Conservation (phyloP, 1,139 yeast species). For the Yamadazyma atlantica region DNA sequence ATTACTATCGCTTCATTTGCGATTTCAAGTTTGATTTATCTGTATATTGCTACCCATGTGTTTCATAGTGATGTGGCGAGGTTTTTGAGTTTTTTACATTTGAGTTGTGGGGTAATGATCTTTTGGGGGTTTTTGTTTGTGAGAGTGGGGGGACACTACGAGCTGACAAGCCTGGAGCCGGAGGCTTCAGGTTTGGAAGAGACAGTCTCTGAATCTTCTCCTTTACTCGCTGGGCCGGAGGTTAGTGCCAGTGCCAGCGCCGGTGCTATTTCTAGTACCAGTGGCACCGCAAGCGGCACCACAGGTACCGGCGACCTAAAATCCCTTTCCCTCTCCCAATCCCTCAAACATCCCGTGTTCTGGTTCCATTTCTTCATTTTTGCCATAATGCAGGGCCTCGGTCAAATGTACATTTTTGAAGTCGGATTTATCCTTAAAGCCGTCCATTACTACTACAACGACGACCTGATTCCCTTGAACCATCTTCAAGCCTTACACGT, state of each 20-base stretch:
- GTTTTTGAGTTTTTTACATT: constrained; percentile 25
- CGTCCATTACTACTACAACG: constrained; percentile 24
- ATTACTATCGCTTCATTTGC: constrained; percentile 40
- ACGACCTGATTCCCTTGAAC: constrained; percentile 23
- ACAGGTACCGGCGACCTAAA: constrained; percentile 15
- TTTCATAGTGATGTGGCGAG: constrained; percentile 23
- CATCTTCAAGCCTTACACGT: constrained; percentile 69
- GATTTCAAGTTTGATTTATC: constrained; percentile 31
- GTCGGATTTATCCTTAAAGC: constrained; percentile 73
- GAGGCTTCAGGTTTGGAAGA: too few relatives aligned
- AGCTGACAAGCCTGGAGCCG: too few relatives aligned
- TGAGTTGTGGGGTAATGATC: constrained; percentile 25
- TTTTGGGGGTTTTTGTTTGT: constrained; percentile 31
- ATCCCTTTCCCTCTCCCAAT: constrained; percentile 16
- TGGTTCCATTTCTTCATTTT: constrained; percentile 52
- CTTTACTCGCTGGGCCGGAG: too few relatives aligned
- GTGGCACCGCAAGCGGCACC: too few relatives aligned
- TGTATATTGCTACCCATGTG: constrained; percentile 21
- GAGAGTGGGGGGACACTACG: constrained; percentile 29
- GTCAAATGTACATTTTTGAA: constrained; percentile 76
- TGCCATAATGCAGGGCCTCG: constrained; percentile 68
- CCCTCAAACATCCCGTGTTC: constrained; percentile 33
- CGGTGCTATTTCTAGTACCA: too few relatives aligned
- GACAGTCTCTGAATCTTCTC: too few relatives aligned
- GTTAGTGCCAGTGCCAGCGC: too few relatives aligned